Evolutionary conservation across 371 early-diverging fungal species (phyloP), one percentile per base, ranked within the genome.

Genomic region (Haplosporangium sp.): DNA sequence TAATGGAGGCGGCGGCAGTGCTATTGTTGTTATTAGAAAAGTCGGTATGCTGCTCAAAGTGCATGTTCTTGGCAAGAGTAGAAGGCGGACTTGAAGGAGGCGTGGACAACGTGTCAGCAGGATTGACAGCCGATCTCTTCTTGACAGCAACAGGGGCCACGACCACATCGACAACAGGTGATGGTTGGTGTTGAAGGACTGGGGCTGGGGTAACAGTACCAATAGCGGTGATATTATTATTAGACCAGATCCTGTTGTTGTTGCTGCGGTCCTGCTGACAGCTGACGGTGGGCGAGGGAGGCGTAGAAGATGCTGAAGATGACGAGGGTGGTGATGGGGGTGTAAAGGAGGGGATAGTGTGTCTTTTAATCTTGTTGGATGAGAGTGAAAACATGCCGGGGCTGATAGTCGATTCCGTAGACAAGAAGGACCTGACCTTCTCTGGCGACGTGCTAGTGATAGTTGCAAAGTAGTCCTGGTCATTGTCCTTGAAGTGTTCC

Each of bases 391-490:
- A 76, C 77, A 71, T 64, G 36, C 67, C 62, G 8, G 73, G 69
- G 40, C 80, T 79, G 62, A 72, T 73, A 9, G 61, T 64, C 29
- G 58, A 63, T 37, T 67, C 73, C n/a, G 73, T 62, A 21, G 80
- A 73, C 55, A 79, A 40, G 23, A 79, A 79, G 2, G 64, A 65
- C 52, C 56, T 20, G 23, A 79, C 73, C 43, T 55, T 52, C 48
- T 79, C 80, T 16, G 80, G 73, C 0, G 80, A 66, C 2, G 80
- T 73, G 13, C 48, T 72, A n/a, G 62, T 65, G 41, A 72, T 79
- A 12, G 64, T 70, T 9, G 59, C 59, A 69, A 79, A 79, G 57
- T 68, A 62, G 20, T 73, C 73, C 13, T 54, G 53, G 13, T 59
- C 62, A 1, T 14, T 42, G 23, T 67, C 65, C 37, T 45, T 50